Evolutionary conservation across 345 rosid genomes (phyloP).

Genomic region (Laguncularia racemosa): DNA sequence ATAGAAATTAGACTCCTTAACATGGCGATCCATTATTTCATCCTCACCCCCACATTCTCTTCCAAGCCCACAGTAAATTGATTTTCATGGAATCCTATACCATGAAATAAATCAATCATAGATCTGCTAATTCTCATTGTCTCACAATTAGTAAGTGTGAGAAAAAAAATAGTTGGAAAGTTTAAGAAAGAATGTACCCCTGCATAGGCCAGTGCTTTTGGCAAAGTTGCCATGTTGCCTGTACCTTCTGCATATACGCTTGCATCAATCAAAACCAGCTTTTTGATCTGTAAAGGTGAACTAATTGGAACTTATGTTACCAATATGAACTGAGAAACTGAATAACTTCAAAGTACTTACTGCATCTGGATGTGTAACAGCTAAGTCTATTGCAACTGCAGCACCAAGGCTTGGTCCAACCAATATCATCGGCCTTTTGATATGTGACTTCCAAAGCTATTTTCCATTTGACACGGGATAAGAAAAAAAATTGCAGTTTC

Average conservation of each 20-base stretch:
- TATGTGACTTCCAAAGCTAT: slow-evolving; percentile 83
- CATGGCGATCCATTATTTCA: no score
- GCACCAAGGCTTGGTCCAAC: slow-evolving; percentile 98
- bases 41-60: no score
- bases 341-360: slow-evolving; percentile 26
- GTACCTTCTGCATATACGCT: slow-evolving; percentile 92
- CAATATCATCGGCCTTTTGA: slow-evolving; percentile 67
- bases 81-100: no score
- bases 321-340: no score
- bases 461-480: slow-evolving; percentile 9
- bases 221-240: slow-evolving; percentile 67
- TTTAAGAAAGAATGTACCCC: slow-evolving; percentile 44
- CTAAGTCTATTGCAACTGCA: slow-evolving; percentile 84
- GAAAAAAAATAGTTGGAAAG: not conserved
- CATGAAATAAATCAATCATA: no score
- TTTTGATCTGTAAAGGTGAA: slow-evolving; percentile 49
- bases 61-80: no score
- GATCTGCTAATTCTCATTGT: not conserved
- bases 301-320: not conserved
- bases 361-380: slow-evolving; percentile 74
- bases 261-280: slow-evolving; percentile 78
- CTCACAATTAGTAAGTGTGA: not conserved
- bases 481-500: slow-evolving; percentile 5
- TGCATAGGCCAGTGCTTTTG: slow-evolving; percentile 67
- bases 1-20: no score